Percentiles rank a stretch among this genome's conserved stretches.
Evolutionary conservation across 257 asterid genomes (phyloP).

Genomic region (Salvia rosmarinus): DNA sequence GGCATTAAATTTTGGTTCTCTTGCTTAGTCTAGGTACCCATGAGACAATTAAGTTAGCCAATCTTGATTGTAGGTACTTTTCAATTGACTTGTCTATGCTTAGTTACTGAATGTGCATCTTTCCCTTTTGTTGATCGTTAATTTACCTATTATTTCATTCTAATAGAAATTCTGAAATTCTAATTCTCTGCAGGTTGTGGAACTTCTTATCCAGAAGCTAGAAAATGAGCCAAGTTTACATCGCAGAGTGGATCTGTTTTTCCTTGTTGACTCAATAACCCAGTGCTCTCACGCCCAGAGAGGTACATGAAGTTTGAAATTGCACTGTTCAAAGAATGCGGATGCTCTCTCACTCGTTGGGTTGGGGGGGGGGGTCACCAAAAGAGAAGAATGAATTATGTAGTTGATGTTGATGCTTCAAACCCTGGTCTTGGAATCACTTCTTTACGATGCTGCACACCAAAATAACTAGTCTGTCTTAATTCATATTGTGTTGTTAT

Average conservation of each 20-base stretch:
- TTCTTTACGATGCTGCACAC: background rate
- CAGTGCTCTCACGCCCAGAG: constrained; percentile 90
- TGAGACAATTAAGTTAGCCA: background rate
- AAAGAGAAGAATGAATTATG: background rate
- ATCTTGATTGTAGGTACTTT: background rate
- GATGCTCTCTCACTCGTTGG: background rate
- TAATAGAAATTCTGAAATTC: constrained; percentile 22
- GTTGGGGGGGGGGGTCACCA: background rate
- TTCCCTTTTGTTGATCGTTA: constrained; percentile 2
- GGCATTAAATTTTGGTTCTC: too few relatives aligned
- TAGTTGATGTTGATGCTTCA: background rate
- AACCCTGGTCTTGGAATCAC: background rate
- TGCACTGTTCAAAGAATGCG: background rate
- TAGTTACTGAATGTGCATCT: constrained; percentile 2
- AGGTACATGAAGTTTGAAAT: constrained; percentile 52
- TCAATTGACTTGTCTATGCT: constrained; percentile 13
- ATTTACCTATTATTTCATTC: background rate
- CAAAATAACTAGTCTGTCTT: constrained; percentile 1
- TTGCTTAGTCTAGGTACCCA: constrained; percentile 2
- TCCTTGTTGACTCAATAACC: constrained; percentile 92
- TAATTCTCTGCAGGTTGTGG: constrained; percentile 67
- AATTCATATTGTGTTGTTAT: constrained; percentile 19
- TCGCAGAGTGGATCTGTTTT: constrained; percentile 86
- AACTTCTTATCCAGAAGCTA: constrained; percentile 83
- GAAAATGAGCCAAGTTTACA: constrained; percentile 78